These are phyloP conservation scores for Orbilia quercus DNA, from an alignment of 2,329 filamentous ascomycete genomes.

Conservation along the genomic window DNA sequence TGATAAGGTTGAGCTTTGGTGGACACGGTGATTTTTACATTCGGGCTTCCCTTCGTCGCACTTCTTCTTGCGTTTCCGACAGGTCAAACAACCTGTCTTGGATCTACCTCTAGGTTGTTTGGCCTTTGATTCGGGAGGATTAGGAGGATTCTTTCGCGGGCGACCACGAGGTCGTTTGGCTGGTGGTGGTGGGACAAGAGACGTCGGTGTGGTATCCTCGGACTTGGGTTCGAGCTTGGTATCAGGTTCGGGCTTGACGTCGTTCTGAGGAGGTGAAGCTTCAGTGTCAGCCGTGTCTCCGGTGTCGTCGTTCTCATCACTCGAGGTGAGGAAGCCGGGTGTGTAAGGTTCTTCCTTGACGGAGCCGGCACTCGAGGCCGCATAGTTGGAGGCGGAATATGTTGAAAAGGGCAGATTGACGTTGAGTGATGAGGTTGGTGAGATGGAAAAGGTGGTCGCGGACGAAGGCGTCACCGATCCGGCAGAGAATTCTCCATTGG, in stretches of 20 bases:
- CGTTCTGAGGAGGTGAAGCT: constrained; percentile 48
- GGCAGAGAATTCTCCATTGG: constrained; percentile 51
- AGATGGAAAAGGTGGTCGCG: constrained; percentile 51
- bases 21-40: constrained; percentile 70
- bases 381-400: constrained; percentile 37
- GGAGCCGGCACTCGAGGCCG: constrained; percentile 41
- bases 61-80: constrained; percentile 77
- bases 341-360: constrained; percentile 55
- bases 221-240: constrained; percentile 39
- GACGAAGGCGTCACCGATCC: constrained; percentile 52
- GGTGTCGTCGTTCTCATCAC: constrained; percentile 46
- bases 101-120: constrained; percentile 82
- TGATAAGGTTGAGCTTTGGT: constrained; percentile 60
- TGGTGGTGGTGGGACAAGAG: constrained; percentile 34
- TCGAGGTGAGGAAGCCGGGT: constrained; percentile 39
- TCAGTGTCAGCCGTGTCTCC: constrained; percentile 49
- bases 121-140: constrained; percentile 69
- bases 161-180: constrained; percentile 78
- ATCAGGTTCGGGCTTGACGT: constrained; percentile 32
- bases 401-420: constrained; percentile 40
- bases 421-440: constrained; percentile 50
- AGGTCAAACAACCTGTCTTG: constrained; percentile 76
- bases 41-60: constrained; percentile 76
- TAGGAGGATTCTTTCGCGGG: constrained; percentile 81
- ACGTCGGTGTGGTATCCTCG: constrained; percentile 36